Evolutionary conservation across 805 yeast species (phyloP).

Genomic region (Candida caryicola): DNA sequence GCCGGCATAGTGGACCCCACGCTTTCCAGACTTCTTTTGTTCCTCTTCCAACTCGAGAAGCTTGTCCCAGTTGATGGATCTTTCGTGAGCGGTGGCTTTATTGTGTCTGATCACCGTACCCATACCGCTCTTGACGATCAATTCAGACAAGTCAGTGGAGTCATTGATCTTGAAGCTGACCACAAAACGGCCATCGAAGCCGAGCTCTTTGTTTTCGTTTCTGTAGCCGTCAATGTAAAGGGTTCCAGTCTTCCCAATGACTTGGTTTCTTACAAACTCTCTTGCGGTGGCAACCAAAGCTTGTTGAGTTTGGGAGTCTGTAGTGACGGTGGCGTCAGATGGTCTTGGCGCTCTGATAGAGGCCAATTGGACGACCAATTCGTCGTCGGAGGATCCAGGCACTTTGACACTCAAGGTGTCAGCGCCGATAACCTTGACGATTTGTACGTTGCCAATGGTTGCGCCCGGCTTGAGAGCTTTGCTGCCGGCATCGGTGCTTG

Average conservation of each 20-base stretch:
- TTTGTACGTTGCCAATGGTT: slow-evolving; percentile 47
- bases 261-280: slow-evolving; percentile 66
- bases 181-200: slow-evolving; percentile 62
- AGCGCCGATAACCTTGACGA: slow-evolving; percentile 61
- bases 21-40: slow-evolving; percentile 50
- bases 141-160: slow-evolving; percentile 58
- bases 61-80: slow-evolving; percentile 75
- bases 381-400: slow-evolving; percentile 43
- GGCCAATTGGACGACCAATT: slow-evolving; percentile 68
- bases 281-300: slow-evolving; percentile 63
- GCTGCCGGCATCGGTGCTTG: slow-evolving; percentile 10
- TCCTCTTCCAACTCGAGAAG: slow-evolving; percentile 65
- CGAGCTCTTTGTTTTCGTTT: slow-evolving; percentile 51
- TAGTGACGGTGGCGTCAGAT: slow-evolving; percentile 49
- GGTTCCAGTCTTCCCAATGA: slow-evolving; percentile 66
- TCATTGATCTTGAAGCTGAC: slow-evolving; percentile 55
- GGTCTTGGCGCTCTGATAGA: slow-evolving; percentile 74
- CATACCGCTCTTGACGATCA: slow-evolving; percentile 61
- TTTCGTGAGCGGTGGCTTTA: slow-evolving; percentile 62
- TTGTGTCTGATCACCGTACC: slow-evolving; percentile 79
- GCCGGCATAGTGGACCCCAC: slow-evolving; percentile 58
- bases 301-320: slow-evolving; percentile 36
- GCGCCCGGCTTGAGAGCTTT: slow-evolving; percentile 43
- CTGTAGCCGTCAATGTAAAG: slow-evolving; percentile 63
- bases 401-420: slow-evolving; percentile 63